Conservation (phyloP, 495 filamentous ascomycete genomes). For the Podospora tetraspora region DNA sequence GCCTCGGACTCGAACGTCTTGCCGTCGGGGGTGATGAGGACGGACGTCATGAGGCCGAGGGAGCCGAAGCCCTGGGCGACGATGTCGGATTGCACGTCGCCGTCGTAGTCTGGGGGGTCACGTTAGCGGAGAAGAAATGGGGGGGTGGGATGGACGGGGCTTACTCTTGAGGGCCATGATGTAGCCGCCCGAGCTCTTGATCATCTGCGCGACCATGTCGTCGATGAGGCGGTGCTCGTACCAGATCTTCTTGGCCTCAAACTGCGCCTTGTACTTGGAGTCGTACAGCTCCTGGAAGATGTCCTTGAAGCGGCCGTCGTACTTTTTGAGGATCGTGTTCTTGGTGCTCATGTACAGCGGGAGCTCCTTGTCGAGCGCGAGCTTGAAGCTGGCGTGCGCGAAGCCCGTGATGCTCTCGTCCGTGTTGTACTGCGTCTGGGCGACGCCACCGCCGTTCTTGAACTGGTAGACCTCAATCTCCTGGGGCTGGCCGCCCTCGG, state of each 20-base stretch:
- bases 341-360: constrained; percentile 99
- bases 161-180: constrained; percentile 98
- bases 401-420: constrained; percentile 91
- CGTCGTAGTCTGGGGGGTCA: constrained; percentile 74
- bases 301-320: constrained; percentile 97
- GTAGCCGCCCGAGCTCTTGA: constrained; percentile 92
- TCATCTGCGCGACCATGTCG: constrained; percentile 99
- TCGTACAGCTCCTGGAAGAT: constrained; percentile 98
- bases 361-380: constrained; percentile 76
- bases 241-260: constrained; percentile 90
- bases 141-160: constrained; percentile 32
- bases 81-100: constrained; percentile 97
- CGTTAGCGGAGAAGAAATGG: background rate
- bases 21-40: constrained; percentile 90
- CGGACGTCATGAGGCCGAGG: constrained; percentile 95
- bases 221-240: constrained; percentile 99
- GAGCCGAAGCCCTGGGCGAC: constrained; percentile 98
- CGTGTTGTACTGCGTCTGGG: constrained; percentile 96
- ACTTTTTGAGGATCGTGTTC: constrained; percentile 98
- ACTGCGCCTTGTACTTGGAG: constrained; percentile 74
- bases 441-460: constrained; percentile 74
- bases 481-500: constrained; percentile 73
- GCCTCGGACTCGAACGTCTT: constrained; percentile 96
- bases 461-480: constrained; percentile 87
- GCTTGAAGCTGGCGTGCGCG: constrained; percentile 92